Percentiles rank a stretch among this genome's conserved stretches.
phyloP scores from a whole-genome alignment of 768 basidiomycete genomes.

The Kwoniella botswanensis region DNA sequence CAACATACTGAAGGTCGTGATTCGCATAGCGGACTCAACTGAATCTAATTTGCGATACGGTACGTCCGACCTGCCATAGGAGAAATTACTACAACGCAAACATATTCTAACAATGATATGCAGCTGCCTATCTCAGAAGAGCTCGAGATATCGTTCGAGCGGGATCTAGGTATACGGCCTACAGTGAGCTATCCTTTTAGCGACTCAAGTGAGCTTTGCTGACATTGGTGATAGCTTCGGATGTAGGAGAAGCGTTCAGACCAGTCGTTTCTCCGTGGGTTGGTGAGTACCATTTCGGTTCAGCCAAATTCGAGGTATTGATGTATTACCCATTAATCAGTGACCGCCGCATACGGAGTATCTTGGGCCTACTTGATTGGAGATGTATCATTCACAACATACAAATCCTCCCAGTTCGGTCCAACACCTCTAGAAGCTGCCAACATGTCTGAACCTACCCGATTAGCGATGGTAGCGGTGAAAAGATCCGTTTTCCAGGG shows the following conservation, averaged over 20 bases:
- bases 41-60: slow-evolving; percentile 57
- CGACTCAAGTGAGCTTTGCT: background rate
- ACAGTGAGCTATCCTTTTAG: slow-evolving; percentile 37
- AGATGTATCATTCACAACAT: slow-evolving; percentile 59
- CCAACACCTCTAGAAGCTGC: slow-evolving; percentile 56
- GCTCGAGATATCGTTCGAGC: slow-evolving; percentile 54
- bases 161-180: slow-evolving; percentile 56
- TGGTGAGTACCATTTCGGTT: slow-evolving; percentile 27
- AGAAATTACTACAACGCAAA: background rate
- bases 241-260: slow-evolving; percentile 58
- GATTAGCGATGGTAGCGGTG: slow-evolving; percentile 54
- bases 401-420: slow-evolving; percentile 57
- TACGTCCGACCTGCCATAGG: slow-evolving; percentile 16
- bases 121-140: slow-evolving; percentile 57
- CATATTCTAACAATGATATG: background rate
- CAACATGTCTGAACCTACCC: slow-evolving; percentile 55
- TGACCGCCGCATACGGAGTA: slow-evolving; percentile 54
- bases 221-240: slow-evolving; percentile 36
- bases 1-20: background rate
- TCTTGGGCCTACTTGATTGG: slow-evolving; percentile 59
- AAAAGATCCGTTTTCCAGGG: slow-evolving; percentile 58
- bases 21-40: slow-evolving; percentile 52
- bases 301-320: no score
- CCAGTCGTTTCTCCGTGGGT: slow-evolving; percentile 55
- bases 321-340: background rate